These are phyloP conservation scores for Trypanosoma platydactyli DNA, from an alignment of 208 protist genomes.

Conservation along the genomic window DNA sequence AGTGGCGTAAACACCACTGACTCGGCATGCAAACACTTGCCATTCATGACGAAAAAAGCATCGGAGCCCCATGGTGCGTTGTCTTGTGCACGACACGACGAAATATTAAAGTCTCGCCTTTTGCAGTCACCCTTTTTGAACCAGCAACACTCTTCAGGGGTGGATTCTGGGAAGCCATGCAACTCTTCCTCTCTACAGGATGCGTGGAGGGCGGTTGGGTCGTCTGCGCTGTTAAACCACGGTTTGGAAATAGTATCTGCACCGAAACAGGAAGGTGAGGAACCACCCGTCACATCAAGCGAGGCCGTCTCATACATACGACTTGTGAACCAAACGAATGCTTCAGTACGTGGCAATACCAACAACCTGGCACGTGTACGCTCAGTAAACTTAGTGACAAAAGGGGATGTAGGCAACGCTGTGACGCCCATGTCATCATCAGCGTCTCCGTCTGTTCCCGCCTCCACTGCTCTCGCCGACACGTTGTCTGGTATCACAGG, in stretches of 20 bases:
- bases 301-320: conserved; percentile 21
- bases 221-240: background rate
- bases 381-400: background rate
- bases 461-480: background rate
- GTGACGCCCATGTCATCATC: background rate
- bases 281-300: background rate
- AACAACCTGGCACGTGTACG: conserved; percentile 9
- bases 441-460: background rate
- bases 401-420: background rate
- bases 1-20: background rate
- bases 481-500: conserved; percentile 25
- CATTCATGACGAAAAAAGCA: conserved; percentile 1
- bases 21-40: background rate
- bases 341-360: conserved; percentile 1
- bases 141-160: background rate
- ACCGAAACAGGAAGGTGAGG: background rate
- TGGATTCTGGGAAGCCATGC: background rate
- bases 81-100: background rate
- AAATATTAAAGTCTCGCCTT: background rate
- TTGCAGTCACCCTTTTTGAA: background rate
- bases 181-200: background rate
- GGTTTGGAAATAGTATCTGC: background rate
- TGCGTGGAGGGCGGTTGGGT: background rate
- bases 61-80: background rate
- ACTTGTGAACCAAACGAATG: conserved; percentile 16